These are phyloP conservation scores for Ensete glaucum DNA, from an alignment of 176 grass and related monocot genomes.

Conservation along the genomic window DNA sequence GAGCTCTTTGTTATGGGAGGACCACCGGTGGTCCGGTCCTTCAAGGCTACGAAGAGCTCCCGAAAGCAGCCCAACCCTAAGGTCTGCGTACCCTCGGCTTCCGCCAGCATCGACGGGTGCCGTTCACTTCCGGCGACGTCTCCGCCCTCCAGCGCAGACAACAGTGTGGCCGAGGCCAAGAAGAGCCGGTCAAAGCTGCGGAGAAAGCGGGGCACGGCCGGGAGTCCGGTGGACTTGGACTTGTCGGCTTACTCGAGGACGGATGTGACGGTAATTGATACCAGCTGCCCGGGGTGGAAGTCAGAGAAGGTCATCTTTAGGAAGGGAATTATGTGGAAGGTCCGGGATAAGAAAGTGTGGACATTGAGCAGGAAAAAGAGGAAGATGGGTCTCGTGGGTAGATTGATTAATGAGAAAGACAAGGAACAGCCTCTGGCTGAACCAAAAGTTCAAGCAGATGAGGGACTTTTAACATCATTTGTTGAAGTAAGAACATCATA, in stretches of 20 bases:
- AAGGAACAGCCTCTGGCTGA: conserved; percentile 17
- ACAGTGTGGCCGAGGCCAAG: conserved; percentile 14
- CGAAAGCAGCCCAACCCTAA: conserved; percentile 29
- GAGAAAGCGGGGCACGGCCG: neutral
- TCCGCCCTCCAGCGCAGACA: conserved; percentile 7
- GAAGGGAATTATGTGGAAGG: conserved; percentile 40
- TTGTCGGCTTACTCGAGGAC: conserved; percentile 26
- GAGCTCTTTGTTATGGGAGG: conserved; percentile 65
- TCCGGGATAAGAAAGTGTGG: conserved; percentile 30
- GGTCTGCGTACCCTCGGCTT: conserved; percentile 22
- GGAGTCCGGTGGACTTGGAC: conserved; percentile 18
- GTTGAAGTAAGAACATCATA: conserved; percentile 2
- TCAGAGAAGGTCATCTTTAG: conserved; percentile 51
- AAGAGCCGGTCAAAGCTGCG: conserved; percentile 14
- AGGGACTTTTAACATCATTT: neutral
- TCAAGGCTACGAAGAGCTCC: neutral
- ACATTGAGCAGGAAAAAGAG: conserved; percentile 41
- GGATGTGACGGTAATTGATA: conserved; percentile 79
- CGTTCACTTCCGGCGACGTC: conserved; percentile 18
- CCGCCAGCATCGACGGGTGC: conserved; percentile 39
- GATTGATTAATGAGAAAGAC: conserved; percentile 32
- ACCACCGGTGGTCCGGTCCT: neutral
- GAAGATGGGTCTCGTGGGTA: conserved; percentile 32
- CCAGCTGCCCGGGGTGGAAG: conserved; percentile 65
- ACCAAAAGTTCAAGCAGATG: neutral